Evolutionary conservation across 1,284 basidiomycete species (phyloP), one percentile per base, ranked within the genome.

Genomic region (Trichosporon sp.): DNA sequence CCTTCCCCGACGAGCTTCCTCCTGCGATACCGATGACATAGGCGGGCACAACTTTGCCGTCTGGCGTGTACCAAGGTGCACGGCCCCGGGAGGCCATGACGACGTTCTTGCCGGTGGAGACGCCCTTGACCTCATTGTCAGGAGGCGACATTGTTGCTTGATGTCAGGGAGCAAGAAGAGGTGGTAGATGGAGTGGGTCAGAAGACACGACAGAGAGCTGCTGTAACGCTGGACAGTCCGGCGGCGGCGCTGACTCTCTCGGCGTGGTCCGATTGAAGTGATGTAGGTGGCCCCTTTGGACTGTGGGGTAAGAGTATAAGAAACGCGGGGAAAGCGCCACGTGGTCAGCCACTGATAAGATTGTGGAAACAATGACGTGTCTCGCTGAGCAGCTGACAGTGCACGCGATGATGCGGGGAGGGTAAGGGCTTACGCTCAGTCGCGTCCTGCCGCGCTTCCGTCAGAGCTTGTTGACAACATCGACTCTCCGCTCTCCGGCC

Each of bases 21-120:
- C 94, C 95, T 70, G 92, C 93, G 70, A 98, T 90, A 9, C 90
- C 95, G 63, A 98, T 89, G 29, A 97, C 92, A 77, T 96, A 98
- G 9, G 92, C 92, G 44, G 76, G 74, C 2, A 78, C 68, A 36
- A 72, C 74, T 77, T 77, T 82, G 86, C 94, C 94, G 87, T 81
- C 90, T 85, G 73, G 89, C 84, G 71, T 90, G 84, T 76, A 84
- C 83, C 83, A 83, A 1, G 82, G 81, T 11, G 81, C 78, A 36
- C 82, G 56, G 64, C 88, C 91, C 80, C 92, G 91, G 34, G 89
- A 90, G 59, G 89, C 88, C 59, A 94, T 82, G 36, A 94, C 83
- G 7, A 88, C 90, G 73, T 92, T 93, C 82, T 92, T 92, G 66
- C 72, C 59, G 34, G 49, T 54, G 49, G 49, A 54, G 1, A 54